Percentiles rank a stretch among this genome's conserved stretches.
phyloP scores from a whole-genome alignment of 2,329 filamentous ascomycete genomes.

The Aureobasidium vineae region DNA sequence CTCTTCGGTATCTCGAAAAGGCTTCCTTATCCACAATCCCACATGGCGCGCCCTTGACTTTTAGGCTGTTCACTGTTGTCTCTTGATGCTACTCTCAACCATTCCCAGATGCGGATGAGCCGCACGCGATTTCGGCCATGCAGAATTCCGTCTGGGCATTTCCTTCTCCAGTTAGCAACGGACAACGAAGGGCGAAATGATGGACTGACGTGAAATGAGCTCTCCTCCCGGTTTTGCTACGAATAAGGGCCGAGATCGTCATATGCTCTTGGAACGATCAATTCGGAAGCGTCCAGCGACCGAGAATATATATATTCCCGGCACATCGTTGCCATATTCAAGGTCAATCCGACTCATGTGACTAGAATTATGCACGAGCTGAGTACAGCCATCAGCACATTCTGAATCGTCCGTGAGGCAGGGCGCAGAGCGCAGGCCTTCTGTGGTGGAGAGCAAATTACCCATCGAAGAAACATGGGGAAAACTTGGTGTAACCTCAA shows the following conservation, averaged over 20 bases:
- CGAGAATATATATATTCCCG: not conserved
- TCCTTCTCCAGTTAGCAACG: not conserved
- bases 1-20: not conserved
- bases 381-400: not conserved
- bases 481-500: slow-evolving; percentile 10
- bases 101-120: not conserved
- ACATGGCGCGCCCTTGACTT: not conserved
- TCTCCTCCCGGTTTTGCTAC: not conserved
- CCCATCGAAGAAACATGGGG: not conserved
- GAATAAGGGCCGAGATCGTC: not conserved
- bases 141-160: not conserved
- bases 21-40: not conserved
- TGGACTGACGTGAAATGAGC: not conserved
- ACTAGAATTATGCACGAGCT: not conserved
- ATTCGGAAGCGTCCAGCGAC: not conserved
- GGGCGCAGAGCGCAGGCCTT: slow-evolving; percentile 1
- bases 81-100: not conserved
- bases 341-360: too few relatives aligned
- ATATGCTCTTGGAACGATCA: not conserved
- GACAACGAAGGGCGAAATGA: not conserved
- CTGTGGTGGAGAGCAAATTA: not conserved
- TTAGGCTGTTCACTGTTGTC: slow-evolving; percentile 7
- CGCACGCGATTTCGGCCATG: slow-evolving; percentile 5
- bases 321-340: not conserved
- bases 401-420: not conserved